These are phyloP conservation scores for Pseudonitzschia pungens DNA, from an alignment of 108 stramenopile genomes.

Conservation along the genomic window DNA sequence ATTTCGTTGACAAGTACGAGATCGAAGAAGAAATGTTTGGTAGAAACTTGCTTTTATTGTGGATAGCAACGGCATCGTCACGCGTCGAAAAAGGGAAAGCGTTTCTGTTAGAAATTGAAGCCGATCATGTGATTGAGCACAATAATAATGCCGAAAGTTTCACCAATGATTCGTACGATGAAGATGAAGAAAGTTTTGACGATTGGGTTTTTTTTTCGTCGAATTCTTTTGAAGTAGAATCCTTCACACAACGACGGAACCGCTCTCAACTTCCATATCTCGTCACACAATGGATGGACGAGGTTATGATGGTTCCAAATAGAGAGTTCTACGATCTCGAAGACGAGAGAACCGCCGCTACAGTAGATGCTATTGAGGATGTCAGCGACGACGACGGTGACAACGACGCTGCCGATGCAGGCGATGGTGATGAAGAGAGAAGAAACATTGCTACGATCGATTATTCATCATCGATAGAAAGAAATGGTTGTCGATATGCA, in stretches of 20 bases:
- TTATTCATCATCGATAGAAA: neutral
- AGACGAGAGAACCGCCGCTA: neutral
- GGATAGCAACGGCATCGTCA: conserved; percentile 1
- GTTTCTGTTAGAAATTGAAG: conserved; percentile 17
- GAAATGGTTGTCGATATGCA: neutral
- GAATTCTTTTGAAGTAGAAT: neutral
- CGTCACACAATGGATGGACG: conserved; percentile 10
- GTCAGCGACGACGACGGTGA: neutral
- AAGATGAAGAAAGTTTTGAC: neutral
- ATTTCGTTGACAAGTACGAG: conserved; percentile 17
- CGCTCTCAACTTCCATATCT: neutral
- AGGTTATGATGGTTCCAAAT: conserved; percentile 7
- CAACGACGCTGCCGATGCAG: neutral
- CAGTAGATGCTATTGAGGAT: neutral
- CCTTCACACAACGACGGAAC: neutral
- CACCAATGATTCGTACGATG: neutral
- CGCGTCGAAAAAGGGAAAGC: conserved; percentile 8
- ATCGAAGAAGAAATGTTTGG: conserved; percentile 2
- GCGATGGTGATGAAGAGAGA: neutral
- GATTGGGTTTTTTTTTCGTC: neutral
- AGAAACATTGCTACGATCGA: neutral
- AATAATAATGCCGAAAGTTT: neutral
- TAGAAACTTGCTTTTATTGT: conserved; percentile 3
- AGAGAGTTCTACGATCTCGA: neutral
- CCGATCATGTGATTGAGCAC: neutral